A percentile compares a stretch with the other conserved stretches of the same genome.
Evolutionary conservation across 441 rosid genomes (phyloP).

Genomic region (Euphorbia corollata): DNA sequence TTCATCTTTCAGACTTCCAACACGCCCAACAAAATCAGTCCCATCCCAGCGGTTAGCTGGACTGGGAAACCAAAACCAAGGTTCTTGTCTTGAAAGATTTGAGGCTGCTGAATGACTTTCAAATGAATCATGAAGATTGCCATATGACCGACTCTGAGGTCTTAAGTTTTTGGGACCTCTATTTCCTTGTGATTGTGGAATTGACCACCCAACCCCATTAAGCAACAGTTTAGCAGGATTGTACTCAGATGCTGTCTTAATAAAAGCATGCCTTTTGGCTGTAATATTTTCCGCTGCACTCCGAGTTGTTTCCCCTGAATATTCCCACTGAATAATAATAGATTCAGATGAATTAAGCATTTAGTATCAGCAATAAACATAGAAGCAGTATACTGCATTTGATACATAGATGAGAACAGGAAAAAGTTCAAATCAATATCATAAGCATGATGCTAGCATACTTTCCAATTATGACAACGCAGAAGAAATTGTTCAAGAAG

Average conservation of each 20-base stretch:
- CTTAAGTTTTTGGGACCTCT: constrained; percentile 51
- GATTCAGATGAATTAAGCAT: constrained; percentile 24
- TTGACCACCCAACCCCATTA: constrained; percentile 75
- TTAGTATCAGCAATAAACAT: constrained; percentile 9
- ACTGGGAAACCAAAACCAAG: constrained; percentile 94
- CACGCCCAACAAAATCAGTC: constrained; percentile 65
- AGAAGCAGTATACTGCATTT: not conserved
- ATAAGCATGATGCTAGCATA: constrained; percentile 25
- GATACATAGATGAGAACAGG: not conserved
- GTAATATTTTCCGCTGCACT: constrained; percentile 38
- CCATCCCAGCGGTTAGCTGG: constrained; percentile 85
- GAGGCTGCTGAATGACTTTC: constrained; percentile 38
- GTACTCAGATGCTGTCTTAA: constrained; percentile 52
- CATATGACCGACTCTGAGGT: constrained; percentile 42
- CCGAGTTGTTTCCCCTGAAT: constrained; percentile 62
- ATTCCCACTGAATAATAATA: constrained; percentile 77
- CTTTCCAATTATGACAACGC: constrained; percentile 87
- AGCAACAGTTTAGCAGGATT: constrained; percentile 68
- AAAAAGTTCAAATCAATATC: constrained; percentile 17
- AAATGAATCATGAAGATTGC: constrained; percentile 23
- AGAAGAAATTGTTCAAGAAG: constrained; percentile 91
- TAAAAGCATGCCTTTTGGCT: constrained; percentile 37
- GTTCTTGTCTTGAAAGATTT: constrained; percentile 50
- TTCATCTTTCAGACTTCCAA: constrained; percentile 71
- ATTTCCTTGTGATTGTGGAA: constrained; percentile 67